Conservation (phyloP, 225 moss, liverwort and hornwort species). For the Thuidium tamariscinum region DNA sequence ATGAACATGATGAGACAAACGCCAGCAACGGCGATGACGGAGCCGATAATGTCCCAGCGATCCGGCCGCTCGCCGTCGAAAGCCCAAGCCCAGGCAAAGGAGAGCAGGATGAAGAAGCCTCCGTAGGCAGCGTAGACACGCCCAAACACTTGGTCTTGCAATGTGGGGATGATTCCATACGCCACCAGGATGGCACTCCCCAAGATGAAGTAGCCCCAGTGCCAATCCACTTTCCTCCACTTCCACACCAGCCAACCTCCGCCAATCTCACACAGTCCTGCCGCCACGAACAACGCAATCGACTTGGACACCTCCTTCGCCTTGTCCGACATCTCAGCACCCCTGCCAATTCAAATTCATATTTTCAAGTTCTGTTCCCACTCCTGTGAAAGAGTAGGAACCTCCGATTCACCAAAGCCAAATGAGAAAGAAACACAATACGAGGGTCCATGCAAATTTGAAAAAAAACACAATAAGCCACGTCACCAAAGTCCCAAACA, state of each 20-base stretch:
- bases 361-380: background rate
- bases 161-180: slow-evolving; percentile 73
- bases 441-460: background rate
- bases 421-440: background rate
- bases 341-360: background rate
- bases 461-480: no score
- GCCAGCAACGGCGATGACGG: slow-evolving; percentile 60
- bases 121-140: slow-evolving; percentile 89
- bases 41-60: slow-evolving; percentile 71
- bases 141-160: slow-evolving; percentile 72
- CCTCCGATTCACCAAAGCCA: background rate
- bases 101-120: slow-evolving; percentile 81
- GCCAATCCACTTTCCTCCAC: slow-evolving; percentile 71
- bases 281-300: slow-evolving; percentile 48
- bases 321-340: slow-evolving; percentile 25
- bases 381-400: background rate
- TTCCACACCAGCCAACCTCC: slow-evolving; percentile 99
- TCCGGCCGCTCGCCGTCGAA: slow-evolving; percentile 69
- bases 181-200: slow-evolving; percentile 51
- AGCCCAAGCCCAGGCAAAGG: slow-evolving; percentile 84
- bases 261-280: slow-evolving; percentile 77
- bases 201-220: slow-evolving; percentile 65
- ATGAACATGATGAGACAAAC: slow-evolving; percentile 71
- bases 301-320: slow-evolving; percentile 32
- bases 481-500: background rate